Evolutionary conservation across 495 filamentous ascomycete genomes (phyloP), one percentile per base, ranked within the genome.

Genomic region (Penicillium nucicola): DNA sequence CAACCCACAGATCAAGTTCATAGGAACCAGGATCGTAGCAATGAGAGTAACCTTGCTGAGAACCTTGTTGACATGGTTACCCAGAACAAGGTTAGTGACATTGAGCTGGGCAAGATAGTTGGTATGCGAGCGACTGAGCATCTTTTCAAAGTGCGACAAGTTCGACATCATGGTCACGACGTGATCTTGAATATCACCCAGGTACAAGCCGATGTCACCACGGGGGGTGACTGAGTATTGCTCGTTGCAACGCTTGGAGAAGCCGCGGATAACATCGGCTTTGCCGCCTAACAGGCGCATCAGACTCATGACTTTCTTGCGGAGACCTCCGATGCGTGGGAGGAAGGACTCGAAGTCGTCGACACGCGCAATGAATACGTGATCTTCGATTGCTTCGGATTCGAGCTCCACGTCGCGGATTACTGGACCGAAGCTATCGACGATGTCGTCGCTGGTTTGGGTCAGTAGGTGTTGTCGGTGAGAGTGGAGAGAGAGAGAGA

Each of bases 121-220:
- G 71, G 86, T 86, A 72, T 97, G 95, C n/a, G 85, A 86, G 17
- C 95, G 87, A 6, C 87, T 90, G 45, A 98, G 82, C 80, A 98
- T 97, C 75, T 97, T 97, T 66, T 98, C 95, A 57, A 93, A 97
- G 64, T 98, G 93, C 9, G 82, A 84, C 45, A 98, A 72, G 67
- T 96, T 98, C 55, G 84, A 88, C 82, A 95, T 95, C 93, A 97
- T 97, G 52, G 93, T 97, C 28, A 98, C 89, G 30, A 98, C 92
- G 78, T 98, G 93, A 71, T 98, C 93, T 66, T 98, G 93, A 53
- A 97, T 95, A 74, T 98, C 93, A 52, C 89, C 88, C 3, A 98
- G 76, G 61, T 97, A 98, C 52, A 98, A 79, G 12, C 92, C 93
- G 59, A 98, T 96, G 65, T 98, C 93, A 67, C 90, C 91, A 20